phyloP scores from a whole-genome alignment of 2,329 filamentous ascomycete genomes.

The Ophiostoma montium region DNA sequence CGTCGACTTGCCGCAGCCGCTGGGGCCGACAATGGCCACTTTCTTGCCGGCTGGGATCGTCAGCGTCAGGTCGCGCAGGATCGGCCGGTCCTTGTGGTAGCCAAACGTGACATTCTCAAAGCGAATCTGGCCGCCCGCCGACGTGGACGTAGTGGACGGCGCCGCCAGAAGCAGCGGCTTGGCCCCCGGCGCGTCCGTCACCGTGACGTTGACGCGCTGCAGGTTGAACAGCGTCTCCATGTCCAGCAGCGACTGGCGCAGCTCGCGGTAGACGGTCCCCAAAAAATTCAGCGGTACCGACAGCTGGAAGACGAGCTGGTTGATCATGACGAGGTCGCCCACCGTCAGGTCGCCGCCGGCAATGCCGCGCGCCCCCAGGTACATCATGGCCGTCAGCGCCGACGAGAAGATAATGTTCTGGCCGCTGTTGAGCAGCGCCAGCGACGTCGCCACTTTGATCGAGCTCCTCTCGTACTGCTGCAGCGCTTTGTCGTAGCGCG shows the following conservation, averaged over 20 bases:
- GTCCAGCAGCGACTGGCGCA: conserved; percentile 85
- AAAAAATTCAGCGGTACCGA: conserved; percentile 95
- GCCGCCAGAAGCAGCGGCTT: conserved; percentile 51
- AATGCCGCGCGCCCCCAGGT: conserved; percentile 81
- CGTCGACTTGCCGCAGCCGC: conserved; percentile 92
- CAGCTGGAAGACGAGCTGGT: conserved; percentile 95
- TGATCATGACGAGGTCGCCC: conserved; percentile 95
- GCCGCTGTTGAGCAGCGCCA: conserved; percentile 84
- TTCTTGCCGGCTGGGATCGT: conserved; percentile 94
- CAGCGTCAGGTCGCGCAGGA: conserved; percentile 69
- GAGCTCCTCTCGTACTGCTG: conserved; percentile 81
- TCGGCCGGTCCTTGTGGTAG: conserved; percentile 75
- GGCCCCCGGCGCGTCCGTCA: conserved; percentile 64
- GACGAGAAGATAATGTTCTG: conserved; percentile 96
- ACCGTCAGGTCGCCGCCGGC: conserved; percentile 71
- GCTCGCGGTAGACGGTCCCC: conserved; percentile 92
- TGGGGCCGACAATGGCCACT: conserved; percentile 87
- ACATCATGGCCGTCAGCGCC: conserved; percentile 95
- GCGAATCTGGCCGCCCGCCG: conserved; percentile 66
- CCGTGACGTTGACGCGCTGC: conserved; percentile 85
- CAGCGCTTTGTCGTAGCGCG: conserved; percentile 76
- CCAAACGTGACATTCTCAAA: conserved; percentile 95
- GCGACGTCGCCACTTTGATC: conserved; percentile 90
- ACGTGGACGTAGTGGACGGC: neutral
- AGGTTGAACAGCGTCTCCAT: conserved; percentile 98